Evolutionary conservation across 768 basidiomycete species (phyloP).

Genomic region (Kwoniella bestiolae): DNA sequence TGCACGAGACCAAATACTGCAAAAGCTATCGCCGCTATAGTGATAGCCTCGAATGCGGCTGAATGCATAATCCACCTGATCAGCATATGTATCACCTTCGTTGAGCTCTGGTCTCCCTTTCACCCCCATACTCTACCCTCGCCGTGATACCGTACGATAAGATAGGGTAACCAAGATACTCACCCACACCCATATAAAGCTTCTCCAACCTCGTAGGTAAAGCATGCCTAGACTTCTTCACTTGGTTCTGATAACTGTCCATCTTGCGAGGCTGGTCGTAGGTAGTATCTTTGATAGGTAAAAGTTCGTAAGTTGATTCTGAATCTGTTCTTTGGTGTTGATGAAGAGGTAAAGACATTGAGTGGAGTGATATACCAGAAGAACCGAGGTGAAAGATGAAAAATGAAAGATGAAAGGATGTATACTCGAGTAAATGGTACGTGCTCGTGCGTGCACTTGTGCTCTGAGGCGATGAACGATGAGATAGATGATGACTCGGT

Average conservation of each 20-base stretch:
- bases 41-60: constrained; percentile 38
- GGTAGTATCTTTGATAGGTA: background rate
- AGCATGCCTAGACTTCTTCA: constrained; percentile 13
- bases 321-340: background rate
- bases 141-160: no score
- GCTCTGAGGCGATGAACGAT: no score
- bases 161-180: constrained; percentile 12
- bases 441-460: no score
- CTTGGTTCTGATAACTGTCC: background rate
- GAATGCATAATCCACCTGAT: background rate
- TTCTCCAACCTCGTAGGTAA: constrained; percentile 38
- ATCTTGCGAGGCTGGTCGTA: background rate
- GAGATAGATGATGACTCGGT: no score
- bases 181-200: constrained; percentile 45
- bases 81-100: background rate
- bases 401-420: no score
- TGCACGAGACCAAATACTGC: constrained; percentile 39
- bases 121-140: no score
- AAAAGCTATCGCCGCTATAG: constrained; percentile 37
- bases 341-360: background rate
- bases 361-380: background rate
- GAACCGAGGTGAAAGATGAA: no score
- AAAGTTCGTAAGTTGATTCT: background rate
- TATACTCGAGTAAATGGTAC: no score
- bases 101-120: no score